Base-by-base conservation (phyloP, 2,329 filamentous ascomycete species). In the Erysiphe pulchra region DNA sequence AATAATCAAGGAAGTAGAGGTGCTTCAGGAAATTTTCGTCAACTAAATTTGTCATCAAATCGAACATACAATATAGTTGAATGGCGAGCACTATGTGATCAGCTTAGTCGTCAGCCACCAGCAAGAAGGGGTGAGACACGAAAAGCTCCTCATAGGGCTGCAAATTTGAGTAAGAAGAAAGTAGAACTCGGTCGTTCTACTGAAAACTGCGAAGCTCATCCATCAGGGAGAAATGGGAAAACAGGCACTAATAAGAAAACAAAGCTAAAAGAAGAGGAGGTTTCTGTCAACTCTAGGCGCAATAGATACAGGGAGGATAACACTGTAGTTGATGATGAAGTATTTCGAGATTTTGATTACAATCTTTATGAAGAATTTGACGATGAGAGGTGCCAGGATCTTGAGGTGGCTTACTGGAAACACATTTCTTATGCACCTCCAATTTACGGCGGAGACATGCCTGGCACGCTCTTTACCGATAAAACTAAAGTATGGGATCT, bases 361-460 rank as follows among this genome's bases (percentile, higher is more conserved):
- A 76, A 74, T 43, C 80, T 94, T 62, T 77, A 87, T 42, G 81
- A 86, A 6, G 84, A 95, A 46, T 98, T 80, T 58, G 92, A 85
- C 0, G 71, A 79, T 0, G 87, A 95, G 60, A 73, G 92, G 48
- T 95, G 90, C 58, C 84, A 92, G 53, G 90, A 98, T 58, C 70
- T 98, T 6, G 90, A 98, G 61, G 79, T 83, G 45, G 79, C 78
- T 39, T 98, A 98, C 63, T 98, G 90, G 90, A 94, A 92, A 63
- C 93, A 84, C 0, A 69, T 98, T 50, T 94, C 86, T 18, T 98
- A 92, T 62, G 92, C 87, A 42, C 78, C 83, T 47, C 90, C 90
- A 0, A 73, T 98, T 60, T 98, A 98, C 54, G 90, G 90, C 45
- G 90, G 90, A 8, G 90, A 98, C 61, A 82, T 98, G 71, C 85